A percentile compares a stretch with the other conserved stretches of the same genome.
phyloP scores from a whole-genome alignment of 169 alveolate genomes.

The Theileria annulata region DNA sequence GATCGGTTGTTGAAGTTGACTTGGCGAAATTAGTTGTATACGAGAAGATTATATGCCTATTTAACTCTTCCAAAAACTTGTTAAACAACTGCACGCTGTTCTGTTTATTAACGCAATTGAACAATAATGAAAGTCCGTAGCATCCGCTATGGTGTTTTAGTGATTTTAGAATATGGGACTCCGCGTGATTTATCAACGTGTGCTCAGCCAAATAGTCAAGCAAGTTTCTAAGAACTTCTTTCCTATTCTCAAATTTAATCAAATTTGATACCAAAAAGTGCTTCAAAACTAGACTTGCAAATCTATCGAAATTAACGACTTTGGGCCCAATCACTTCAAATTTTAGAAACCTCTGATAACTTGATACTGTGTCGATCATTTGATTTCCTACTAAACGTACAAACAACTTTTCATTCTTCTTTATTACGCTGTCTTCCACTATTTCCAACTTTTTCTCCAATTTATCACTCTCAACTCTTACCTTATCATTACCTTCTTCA shows the following conservation, averaged over 20 bases:
- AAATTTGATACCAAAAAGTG: slow-evolving; percentile 11
- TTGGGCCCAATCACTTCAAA: slow-evolving; percentile 25
- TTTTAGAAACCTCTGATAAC: slow-evolving; percentile 37
- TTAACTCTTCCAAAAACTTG: background rate
- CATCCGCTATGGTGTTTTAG: background rate
- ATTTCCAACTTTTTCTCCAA: background rate
- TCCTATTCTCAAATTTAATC: slow-evolving; percentile 20
- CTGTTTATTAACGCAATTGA: background rate
- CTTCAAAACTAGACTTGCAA: slow-evolving; percentile 27
- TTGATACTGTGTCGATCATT: slow-evolving; percentile 59
- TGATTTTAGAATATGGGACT: background rate
- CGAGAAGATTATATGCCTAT: background rate
- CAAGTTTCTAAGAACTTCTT: slow-evolving; percentile 14
- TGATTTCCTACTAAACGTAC: slow-evolving; percentile 43
- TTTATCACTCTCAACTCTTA: background rate
- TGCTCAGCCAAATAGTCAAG: slow-evolving; percentile 51
- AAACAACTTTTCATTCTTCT: slow-evolving; percentile 26
- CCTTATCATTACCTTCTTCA: background rate
- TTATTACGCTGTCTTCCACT: background rate
- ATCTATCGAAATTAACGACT: slow-evolving; percentile 15
- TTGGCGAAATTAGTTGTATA: slow-evolving; percentile 1
- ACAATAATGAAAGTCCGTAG: background rate
- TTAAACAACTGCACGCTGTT: background rate
- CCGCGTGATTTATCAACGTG: slow-evolving; percentile 20
- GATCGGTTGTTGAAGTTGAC: background rate